These are phyloP conservation scores for Truncatella angustata DNA, from an alignment of 2,329 filamentous ascomycete species.

Conservation along the genomic window DNA sequence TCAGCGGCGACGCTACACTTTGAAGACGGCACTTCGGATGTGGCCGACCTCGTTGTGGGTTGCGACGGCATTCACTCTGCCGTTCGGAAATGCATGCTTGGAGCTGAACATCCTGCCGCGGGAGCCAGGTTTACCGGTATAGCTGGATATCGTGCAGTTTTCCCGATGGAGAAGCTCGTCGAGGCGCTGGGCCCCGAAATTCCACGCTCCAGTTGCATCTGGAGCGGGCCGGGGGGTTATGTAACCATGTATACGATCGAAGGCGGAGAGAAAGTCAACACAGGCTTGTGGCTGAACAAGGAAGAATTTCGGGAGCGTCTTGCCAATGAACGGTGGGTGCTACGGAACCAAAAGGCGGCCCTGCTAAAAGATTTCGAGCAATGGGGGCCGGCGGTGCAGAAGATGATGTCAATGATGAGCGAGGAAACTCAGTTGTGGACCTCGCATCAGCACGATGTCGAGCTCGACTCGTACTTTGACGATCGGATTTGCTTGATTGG, in stretches of 20 bases:
- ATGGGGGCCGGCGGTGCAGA: slow-evolving; percentile 6
- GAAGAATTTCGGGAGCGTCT: not conserved
- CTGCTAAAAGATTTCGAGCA: not conserved
- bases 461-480: not conserved
- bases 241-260: slow-evolving; percentile 8
- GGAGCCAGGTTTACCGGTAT: slow-evolving; percentile 2
- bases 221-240: slow-evolving; percentile 5
- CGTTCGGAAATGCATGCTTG: slow-evolving; percentile 24
- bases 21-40: slow-evolving; percentile 40
- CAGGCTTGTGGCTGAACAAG: slow-evolving; percentile 1
- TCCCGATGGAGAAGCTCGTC: slow-evolving; percentile 1
- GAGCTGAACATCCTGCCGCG: not conserved
- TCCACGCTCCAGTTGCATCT: slow-evolving; percentile 3
- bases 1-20: slow-evolving; percentile 29
- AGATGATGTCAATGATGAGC: slow-evolving; percentile 4
- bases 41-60: slow-evolving; percentile 48
- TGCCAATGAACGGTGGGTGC: slow-evolving; percentile 6
- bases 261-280: slow-evolving; percentile 2
- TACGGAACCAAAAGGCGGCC: slow-evolving; percentile 1
- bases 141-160: slow-evolving; percentile 1
- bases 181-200: slow-evolving; percentile 1
- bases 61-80: slow-evolving; percentile 53
- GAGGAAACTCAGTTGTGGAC: slow-evolving; percentile 1
- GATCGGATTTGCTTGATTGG: slow-evolving; percentile 2
- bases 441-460: not conserved